A percentile compares a stretch with the other conserved stretches of the same genome.
phyloP scores from a whole-genome alignment of 768 basidiomycete genomes.

The Gautieria morchelliformis region DNA sequence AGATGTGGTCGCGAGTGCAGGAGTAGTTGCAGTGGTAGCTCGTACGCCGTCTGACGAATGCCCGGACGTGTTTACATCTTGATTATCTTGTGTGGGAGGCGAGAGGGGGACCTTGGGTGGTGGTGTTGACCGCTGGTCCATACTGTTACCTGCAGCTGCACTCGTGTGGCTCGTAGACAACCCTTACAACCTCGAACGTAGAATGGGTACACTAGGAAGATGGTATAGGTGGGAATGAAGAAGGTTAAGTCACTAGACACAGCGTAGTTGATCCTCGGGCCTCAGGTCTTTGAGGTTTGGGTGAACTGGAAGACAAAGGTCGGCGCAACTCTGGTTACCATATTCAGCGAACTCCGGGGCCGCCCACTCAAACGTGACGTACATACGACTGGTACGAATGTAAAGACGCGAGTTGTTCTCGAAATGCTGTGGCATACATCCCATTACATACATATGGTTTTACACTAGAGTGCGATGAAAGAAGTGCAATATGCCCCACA shows the following conservation, averaged over 20 bases:
- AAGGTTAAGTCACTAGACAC: background rate
- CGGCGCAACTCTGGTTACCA: background rate
- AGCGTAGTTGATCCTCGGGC: no score
- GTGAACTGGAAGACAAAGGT: background rate
- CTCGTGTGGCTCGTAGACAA: background rate
- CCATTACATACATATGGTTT: background rate
- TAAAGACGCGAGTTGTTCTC: background rate
- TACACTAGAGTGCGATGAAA: slow-evolving; percentile 1
- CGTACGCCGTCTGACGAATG: background rate
- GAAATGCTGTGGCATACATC: background rate
- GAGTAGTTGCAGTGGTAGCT: background rate
- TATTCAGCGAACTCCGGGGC: background rate
- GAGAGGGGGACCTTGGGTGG: background rate
- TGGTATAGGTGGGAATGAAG: background rate
- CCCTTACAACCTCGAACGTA: background rate
- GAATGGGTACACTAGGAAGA: background rate
- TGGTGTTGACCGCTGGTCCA: background rate
- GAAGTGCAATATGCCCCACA: background rate
- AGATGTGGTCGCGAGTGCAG: background rate
- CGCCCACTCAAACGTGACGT: background rate
- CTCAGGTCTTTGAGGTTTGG: no score
- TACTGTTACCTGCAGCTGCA: background rate
- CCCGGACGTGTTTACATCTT: background rate
- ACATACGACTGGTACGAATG: no score
- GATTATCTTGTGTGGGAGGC: background rate